phyloP scores from a whole-genome alignment of 2,329 filamentous ascomycete genomes.

The Akanthomyces lecanii region DNA sequence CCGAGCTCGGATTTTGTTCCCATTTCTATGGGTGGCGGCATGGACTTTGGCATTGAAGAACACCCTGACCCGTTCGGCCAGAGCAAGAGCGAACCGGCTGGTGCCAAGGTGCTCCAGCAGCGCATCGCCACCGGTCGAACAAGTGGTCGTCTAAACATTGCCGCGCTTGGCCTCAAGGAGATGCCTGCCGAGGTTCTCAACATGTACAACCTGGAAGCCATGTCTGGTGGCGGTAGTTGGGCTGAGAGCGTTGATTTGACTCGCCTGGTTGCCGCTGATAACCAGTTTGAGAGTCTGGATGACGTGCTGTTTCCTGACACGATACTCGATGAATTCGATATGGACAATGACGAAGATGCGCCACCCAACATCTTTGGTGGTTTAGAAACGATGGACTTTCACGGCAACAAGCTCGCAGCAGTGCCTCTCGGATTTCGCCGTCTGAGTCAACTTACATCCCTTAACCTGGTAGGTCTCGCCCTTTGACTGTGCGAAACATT shows the following conservation, averaged over 20 bases:
- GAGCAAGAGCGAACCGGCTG: conserved; percentile 50
- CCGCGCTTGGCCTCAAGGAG: conserved; percentile 72
- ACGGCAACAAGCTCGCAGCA: conserved; percentile 71
- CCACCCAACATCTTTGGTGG: conserved; percentile 75
- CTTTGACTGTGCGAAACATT: neutral
- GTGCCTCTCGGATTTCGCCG: conserved; percentile 73
- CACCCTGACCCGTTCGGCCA: conserved; percentile 68
- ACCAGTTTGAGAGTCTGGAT: conserved; percentile 72
- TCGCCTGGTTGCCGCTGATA: conserved; percentile 81
- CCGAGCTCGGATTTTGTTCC: conserved; percentile 30
- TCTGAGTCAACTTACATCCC: conserved; percentile 67
- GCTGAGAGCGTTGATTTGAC: conserved; percentile 87
- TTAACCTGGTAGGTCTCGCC: conserved; percentile 57
- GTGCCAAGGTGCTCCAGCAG: conserved; percentile 65
- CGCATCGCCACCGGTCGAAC: conserved; percentile 69
- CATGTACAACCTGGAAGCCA: conserved; percentile 80
- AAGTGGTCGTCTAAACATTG: conserved; percentile 82
- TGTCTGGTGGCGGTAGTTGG: conserved; percentile 66
- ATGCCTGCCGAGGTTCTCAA: conserved; percentile 79
- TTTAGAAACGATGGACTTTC: conserved; percentile 76
- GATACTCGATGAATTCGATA: conserved; percentile 48
- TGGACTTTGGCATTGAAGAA: conserved; percentile 46
- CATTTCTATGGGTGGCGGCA: conserved; percentile 41
- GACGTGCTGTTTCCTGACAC: conserved; percentile 77
- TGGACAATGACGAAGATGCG: conserved; percentile 56